Conservation (phyloP, 1,284 basidiomycete genomes). For the Trametes hirsuta region DNA sequence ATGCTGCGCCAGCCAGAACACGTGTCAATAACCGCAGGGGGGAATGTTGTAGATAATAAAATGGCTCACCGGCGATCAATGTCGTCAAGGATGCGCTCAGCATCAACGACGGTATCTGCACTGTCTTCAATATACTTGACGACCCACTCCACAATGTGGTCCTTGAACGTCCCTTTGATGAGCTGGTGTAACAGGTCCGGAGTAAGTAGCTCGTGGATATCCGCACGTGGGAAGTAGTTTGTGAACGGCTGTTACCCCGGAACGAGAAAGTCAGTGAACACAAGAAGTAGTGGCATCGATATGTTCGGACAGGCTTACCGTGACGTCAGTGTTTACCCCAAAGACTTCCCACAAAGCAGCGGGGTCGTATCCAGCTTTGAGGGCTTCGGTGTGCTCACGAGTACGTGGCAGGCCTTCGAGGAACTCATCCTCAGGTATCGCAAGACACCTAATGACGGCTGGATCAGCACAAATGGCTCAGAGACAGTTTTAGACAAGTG, state of each 20-base stretch:
- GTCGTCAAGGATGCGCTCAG: slow-evolving; percentile 6
- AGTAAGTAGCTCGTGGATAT: slow-evolving; percentile 12
- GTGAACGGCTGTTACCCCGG: slow-evolving; percentile 13
- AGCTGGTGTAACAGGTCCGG: slow-evolving; percentile 13
- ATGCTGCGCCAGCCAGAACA: background rate
- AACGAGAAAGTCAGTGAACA: no score
- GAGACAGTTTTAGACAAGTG: no score
- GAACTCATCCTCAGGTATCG: no score
- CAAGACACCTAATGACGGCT: no score
- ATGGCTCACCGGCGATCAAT: slow-evolving; percentile 30
- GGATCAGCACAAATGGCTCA: no score
- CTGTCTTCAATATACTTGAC: slow-evolving; percentile 1
- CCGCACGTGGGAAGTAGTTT: slow-evolving; percentile 3
- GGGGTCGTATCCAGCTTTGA: slow-evolving; percentile 12
- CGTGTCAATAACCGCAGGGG: no score
- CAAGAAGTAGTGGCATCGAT: no score
- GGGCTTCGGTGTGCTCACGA: slow-evolving; percentile 11
- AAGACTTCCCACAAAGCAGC: slow-evolving; percentile 21
- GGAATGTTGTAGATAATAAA: no score
- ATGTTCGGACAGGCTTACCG: slow-evolving; percentile 14
- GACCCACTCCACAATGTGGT: slow-evolving; percentile 24
- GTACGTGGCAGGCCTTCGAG: no score
- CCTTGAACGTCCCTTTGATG: slow-evolving; percentile 15
- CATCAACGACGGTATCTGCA: background rate
- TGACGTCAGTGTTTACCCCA: slow-evolving; percentile 22